These are phyloP conservation scores for Boletus reticuloceps DNA, from an alignment of 768 basidiomycete species.

Conservation along the genomic window DNA sequence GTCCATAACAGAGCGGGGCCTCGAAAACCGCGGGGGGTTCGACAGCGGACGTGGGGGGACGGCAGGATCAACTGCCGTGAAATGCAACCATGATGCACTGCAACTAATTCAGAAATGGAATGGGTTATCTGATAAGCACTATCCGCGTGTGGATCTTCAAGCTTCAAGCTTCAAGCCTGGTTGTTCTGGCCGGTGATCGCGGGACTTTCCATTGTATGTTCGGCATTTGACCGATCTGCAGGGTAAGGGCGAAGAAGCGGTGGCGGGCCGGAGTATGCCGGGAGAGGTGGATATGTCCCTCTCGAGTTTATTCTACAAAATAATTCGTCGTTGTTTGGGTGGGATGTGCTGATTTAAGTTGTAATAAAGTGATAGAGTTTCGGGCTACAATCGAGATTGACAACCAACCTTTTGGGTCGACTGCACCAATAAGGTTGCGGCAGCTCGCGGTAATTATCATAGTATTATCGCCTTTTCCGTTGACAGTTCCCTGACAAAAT, in stretches of 20 bases:
- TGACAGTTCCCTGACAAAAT: conserved; percentile 30
- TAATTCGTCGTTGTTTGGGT: not conserved
- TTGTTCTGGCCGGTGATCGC: conserved; percentile 17
- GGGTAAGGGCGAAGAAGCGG: conserved; percentile 16
- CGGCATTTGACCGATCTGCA: conserved; percentile 21
- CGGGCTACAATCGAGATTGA: conserved; percentile 41
- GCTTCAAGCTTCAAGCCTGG: too few relatives aligned
- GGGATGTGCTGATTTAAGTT: conserved; percentile 37
- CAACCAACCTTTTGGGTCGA: conserved; percentile 40
- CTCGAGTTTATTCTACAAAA: not conserved
- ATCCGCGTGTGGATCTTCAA: not conserved
- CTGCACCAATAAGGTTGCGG: conserved; percentile 37
- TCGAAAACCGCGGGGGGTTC: not conserved
- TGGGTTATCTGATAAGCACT: conserved; percentile 13
- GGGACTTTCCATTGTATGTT: conserved; percentile 17
- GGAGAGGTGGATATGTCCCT: not conserved
- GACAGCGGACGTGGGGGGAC: not conserved
- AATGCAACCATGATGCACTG: not conserved
- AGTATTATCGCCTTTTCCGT: conserved; percentile 18
- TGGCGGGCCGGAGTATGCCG: conserved; percentile 12
- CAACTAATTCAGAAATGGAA: not conserved
- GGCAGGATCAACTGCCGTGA: conserved; percentile 3
- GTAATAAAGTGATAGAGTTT: conserved; percentile 57
- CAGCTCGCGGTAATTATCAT: conserved; percentile 26
- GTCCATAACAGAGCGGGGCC: not conserved